A percentile compares a stretch with the other conserved stretches of the same genome.
Evolutionary conservation across 2,329 filamentous ascomycete species (phyloP).

Genomic region (Ophiosphaerella herpotricha): DNA sequence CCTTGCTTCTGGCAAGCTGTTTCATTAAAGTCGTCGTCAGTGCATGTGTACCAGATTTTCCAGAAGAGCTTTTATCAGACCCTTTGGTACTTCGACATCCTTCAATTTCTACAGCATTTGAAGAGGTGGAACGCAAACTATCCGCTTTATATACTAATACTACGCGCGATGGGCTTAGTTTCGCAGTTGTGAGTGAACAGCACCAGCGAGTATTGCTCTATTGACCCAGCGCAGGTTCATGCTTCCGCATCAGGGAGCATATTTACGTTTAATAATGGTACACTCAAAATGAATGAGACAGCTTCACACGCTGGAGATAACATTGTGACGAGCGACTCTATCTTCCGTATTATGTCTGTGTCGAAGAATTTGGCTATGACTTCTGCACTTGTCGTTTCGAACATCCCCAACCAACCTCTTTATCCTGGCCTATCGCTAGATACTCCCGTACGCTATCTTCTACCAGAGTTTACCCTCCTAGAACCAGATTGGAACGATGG

Average conservation of each 20-base stretch:
- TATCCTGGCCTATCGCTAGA: slow-evolving; percentile 20
- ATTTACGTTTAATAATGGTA: slow-evolving; percentile 34
- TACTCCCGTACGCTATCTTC: slow-evolving; percentile 25
- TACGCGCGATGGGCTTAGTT: slow-evolving; percentile 36
- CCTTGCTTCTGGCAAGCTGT: slow-evolving; percentile 2
- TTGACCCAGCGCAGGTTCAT: slow-evolving; percentile 26
- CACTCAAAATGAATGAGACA: slow-evolving; percentile 39
- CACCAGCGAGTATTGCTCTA: no score
- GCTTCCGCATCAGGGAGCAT: slow-evolving; percentile 24
- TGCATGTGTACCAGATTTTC: slow-evolving; percentile 34
- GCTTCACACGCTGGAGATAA: slow-evolving; percentile 5
- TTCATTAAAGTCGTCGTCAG: slow-evolving; percentile 4
- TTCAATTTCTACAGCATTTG: slow-evolving; percentile 27
- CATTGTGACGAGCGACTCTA: slow-evolving; percentile 32
- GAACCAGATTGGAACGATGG: slow-evolving; percentile 35
- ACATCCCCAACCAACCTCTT: slow-evolving; percentile 8
- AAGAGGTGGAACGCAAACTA: slow-evolving; percentile 23
- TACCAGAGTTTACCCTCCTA: slow-evolving; percentile 29
- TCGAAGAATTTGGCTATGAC: slow-evolving; percentile 36
- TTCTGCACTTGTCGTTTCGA: slow-evolving; percentile 28
- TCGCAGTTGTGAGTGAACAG: slow-evolving; percentile 31
- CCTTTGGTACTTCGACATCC: slow-evolving; percentile 23
- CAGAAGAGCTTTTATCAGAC: slow-evolving; percentile 23
- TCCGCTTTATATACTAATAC: slow-evolving; percentile 21
- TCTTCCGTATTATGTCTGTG: slow-evolving; percentile 36